Evolutionary conservation across 805 yeast genomes (phyloP).

Genomic region (Yamadazyma phyllophila): DNA sequence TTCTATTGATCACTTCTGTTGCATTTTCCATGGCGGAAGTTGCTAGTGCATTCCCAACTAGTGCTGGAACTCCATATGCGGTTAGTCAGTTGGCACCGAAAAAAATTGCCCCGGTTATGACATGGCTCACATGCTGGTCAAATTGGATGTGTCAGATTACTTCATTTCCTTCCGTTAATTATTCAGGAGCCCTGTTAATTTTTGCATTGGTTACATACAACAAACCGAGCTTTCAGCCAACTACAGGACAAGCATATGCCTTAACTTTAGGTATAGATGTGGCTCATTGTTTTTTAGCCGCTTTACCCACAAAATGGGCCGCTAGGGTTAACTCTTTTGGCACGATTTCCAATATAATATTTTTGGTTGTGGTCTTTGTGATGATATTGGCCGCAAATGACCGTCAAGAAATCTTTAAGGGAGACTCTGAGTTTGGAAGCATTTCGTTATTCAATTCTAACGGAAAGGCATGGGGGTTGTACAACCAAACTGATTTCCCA

Average conservation of each 20-base stretch:
- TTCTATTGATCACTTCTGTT: slow-evolving; percentile 54
- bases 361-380: slow-evolving; percentile 51
- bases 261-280: slow-evolving; percentile 52
- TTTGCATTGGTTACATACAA: slow-evolving; percentile 47
- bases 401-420: slow-evolving; percentile 26
- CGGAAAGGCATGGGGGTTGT: slow-evolving; percentile 51
- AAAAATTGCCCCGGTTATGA: slow-evolving; percentile 47
- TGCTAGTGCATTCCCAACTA: slow-evolving; percentile 63
- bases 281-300: slow-evolving; percentile 46
- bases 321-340: slow-evolving; percentile 52
- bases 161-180: slow-evolving; percentile 59
- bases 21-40: slow-evolving; percentile 65
- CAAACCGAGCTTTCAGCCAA: slow-evolving; percentile 37
- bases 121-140: slow-evolving; percentile 65
- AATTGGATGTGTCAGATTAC: slow-evolving; percentile 67
- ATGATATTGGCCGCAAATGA: slow-evolving; percentile 54
- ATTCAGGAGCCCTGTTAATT: slow-evolving; percentile 55
- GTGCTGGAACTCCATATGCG: slow-evolving; percentile 70
- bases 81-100: slow-evolving; percentile 62
- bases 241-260: slow-evolving; percentile 50
- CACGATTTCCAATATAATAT: slow-evolving; percentile 47
- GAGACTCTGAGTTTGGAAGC: slow-evolving; percentile 11
- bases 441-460: slow-evolving; percentile 49
- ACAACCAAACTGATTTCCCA: slow-evolving; percentile 63
- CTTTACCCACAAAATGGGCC: slow-evolving; percentile 53